Base-by-base conservation (phyloP, 495 filamentous ascomycete species). In the Penicillium silybi region DNA sequence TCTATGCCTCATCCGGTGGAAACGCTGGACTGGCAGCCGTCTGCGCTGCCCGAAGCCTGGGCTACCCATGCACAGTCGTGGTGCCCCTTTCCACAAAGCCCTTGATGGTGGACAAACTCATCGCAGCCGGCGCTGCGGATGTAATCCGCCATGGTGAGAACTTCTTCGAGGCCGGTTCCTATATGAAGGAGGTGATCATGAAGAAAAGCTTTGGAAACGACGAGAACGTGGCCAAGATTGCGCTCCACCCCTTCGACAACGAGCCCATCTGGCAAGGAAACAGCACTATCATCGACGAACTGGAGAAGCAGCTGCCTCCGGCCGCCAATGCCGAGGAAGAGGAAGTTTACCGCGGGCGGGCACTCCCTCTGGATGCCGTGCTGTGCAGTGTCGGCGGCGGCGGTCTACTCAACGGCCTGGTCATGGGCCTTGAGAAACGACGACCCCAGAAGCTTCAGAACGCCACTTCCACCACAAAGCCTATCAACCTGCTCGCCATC, bases 11-110 rank as follows among this genome's bases (percentile, higher is more conserved):
- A 43, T 87, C 82, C 25, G 93, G 89, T 54, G 92, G 92, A 50
- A 97, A 97, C 66, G 92, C 92, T 11, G 92, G 93, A 4, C 83
- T 98, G 3, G 93, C 92, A 15, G 92, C 89, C 62, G 89, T 89
- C 6, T 87, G 84, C 18, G 90, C 92, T 13, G 87, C 90, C 13
- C 70, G 63, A 11, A 69, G 78, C 10, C 78, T 96, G n/a, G 66
- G 74, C n/a, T 80, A 81, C 50, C 82, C 84, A 0, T 85, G 83
- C 58, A 96, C 91, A 18, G 87, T 98, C 52, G 88, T 92, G 15
- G 85, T 96, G 0, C 89, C 93, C 0, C 46, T 74, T 18, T 76
- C 70, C 3, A 93, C 90, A 0, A 78, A 82, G 40, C 68, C 74
- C 2, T 65, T 84, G 58, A 95, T 97, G 84, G 70, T 91, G 25